These are phyloP conservation scores for Rhizopogon roseolus DNA, from an alignment of 768 basidiomycete species.

Conservation along the genomic window DNA sequence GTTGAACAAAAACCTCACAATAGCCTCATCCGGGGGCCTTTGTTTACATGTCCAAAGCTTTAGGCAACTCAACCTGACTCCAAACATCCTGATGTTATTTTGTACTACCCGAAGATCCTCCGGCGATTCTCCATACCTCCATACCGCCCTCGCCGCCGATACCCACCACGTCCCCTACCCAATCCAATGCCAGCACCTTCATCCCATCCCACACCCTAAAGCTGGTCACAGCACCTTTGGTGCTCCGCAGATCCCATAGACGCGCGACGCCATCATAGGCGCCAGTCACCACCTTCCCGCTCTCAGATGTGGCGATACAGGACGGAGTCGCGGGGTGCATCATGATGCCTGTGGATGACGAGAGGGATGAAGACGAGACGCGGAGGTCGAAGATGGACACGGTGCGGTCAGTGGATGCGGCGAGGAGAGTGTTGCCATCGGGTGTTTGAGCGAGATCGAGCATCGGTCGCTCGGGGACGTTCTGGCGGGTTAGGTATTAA, in stretches of 20 bases:
- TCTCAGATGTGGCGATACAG: conserved; percentile 33
- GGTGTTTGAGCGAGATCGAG: conserved; percentile 50
- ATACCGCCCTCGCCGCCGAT: conserved; percentile 64
- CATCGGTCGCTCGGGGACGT: conserved; percentile 71
- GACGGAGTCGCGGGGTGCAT: conserved; percentile 65
- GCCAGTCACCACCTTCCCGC: conserved; percentile 50
- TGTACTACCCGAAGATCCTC: conserved; percentile 11
- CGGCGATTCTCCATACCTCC: conserved; percentile 56
- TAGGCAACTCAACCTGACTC: neutral
- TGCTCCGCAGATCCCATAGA: conserved; percentile 75
- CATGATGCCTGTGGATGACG: conserved; percentile 39
- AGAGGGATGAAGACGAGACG: conserved; percentile 27
- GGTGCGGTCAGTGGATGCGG: conserved; percentile 71
- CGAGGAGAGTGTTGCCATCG: conserved; percentile 35
- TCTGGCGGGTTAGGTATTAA: conserved; percentile 31
- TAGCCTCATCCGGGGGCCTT: too few relatives aligned
- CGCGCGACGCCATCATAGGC: conserved; percentile 76
- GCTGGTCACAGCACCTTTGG: conserved; percentile 56
- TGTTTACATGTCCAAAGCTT: too few relatives aligned
- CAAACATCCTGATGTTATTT: neutral
- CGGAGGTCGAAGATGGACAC: conserved; percentile 70
- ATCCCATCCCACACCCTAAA: conserved; percentile 58
- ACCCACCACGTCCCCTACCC: conserved; percentile 50
- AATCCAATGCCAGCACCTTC: conserved; percentile 59
- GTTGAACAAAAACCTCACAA: too few relatives aligned